A percentile compares a stretch with the other conserved stretches of the same genome.
phyloP scores from a whole-genome alignment of 495 filamentous ascomycete species.

The Penicillium psychrofluorescens region DNA sequence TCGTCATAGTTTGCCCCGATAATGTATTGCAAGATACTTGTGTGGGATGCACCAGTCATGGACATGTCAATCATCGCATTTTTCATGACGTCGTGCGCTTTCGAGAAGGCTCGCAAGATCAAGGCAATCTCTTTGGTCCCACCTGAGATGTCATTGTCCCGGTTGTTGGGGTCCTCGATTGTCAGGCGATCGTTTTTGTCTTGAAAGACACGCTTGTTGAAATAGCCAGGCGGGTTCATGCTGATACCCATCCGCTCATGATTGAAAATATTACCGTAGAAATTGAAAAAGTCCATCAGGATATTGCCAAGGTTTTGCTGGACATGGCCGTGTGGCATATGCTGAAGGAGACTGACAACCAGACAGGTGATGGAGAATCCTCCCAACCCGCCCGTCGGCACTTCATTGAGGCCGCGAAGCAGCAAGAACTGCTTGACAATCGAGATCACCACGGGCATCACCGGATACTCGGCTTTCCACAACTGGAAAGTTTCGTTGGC shows the following conservation, averaged over 20 bases:
- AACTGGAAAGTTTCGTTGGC: conserved; percentile 70
- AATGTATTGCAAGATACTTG: conserved; percentile 53
- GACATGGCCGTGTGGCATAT: conserved; percentile 57
- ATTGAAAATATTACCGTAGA: conserved; percentile 78
- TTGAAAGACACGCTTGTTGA: conserved; percentile 49
- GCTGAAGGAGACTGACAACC: conserved; percentile 77
- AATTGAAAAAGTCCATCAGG: conserved; percentile 77
- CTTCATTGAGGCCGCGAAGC: conserved; percentile 86
- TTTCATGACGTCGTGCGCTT: conserved; percentile 52
- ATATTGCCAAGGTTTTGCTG: conserved; percentile 66
- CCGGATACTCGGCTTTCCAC: conserved; percentile 74
- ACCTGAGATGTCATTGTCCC: conserved; percentile 76
- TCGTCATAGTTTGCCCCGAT: conserved; percentile 66
- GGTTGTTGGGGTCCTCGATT: conserved; percentile 85
- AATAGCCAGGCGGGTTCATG: conserved; percentile 62
- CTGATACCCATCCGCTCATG: conserved; percentile 58
- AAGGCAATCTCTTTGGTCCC: conserved; percentile 58
- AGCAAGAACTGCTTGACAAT: conserved; percentile 87
- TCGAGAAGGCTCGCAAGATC: conserved; percentile 57
- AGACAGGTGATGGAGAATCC: conserved; percentile 92
- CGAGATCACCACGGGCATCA: conserved; percentile 74
- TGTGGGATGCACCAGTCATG: neutral
- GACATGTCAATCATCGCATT: conserved; percentile 43
- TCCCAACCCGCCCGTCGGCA: conserved; percentile 82
- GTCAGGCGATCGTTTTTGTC: conserved; percentile 49